Base-by-base conservation (phyloP, 73 alveolate genomes). In the Tetrahymena elliotti region DNA sequence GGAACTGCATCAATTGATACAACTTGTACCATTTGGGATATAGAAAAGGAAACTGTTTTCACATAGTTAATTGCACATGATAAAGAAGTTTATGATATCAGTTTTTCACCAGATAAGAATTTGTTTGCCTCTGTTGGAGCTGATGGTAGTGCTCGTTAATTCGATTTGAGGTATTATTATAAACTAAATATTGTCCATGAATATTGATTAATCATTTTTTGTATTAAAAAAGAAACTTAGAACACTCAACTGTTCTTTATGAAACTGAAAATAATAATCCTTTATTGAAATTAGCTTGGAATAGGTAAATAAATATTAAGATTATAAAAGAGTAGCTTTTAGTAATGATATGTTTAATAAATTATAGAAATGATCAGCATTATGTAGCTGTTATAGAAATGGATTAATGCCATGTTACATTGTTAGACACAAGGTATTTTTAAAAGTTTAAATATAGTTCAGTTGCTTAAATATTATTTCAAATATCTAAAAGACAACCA, bases 11-110 rank as follows among this genome's bases (percentile, higher is more conserved):
- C 99, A 36, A 97, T 99, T 27, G 99, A 99, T 97, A 99, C 99
- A 6, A 99, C 99, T 18, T 99, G 99, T 95, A 98, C 99, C 13
- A 98, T 99, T 22, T 99, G 99, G 99, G 99, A 99, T 83, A 96
- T 99, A 94, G 99, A 98, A 93, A 97, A 98, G 95, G 96, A 94
- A 93, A 96, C 98, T 33, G 99, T 99, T 83, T 97, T 97, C 94
- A 99, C 99, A 10, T 99, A 99, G 97, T 98, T 99, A 92, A 99
- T 99, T 31, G 99, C 99, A 34, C 99, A 99, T 94, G 99, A 99
- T 97, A 99, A 99, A 94, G 99, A 99, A 84, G 99, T 99, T 93
- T 99, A 98, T 96, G 99, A 99, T 96, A 98, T 99, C 13, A 98
- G 99, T 36, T 99, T 99, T 94, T 97, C 99, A 35, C 97, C 95